phyloP scores from a whole-genome alignment of 805 yeast genomes.

The Myxozyma neglecta region DNA sequence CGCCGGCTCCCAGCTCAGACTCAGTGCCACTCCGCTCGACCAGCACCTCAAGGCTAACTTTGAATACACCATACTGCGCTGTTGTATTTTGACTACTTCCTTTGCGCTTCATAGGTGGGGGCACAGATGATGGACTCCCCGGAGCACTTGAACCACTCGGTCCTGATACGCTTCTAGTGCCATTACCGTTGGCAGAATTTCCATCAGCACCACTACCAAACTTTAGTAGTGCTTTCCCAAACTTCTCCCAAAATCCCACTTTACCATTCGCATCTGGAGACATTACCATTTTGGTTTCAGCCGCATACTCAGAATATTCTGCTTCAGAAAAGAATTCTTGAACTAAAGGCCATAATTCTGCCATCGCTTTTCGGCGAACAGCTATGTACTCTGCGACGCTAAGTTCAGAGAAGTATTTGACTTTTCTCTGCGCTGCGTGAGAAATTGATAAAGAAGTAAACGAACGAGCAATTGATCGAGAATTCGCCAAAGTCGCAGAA shows the following conservation, averaged over 20 bases:
- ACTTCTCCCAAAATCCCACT: slow-evolving; percentile 50
- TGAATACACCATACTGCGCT: slow-evolving; percentile 60
- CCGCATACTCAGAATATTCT: slow-evolving; percentile 42
- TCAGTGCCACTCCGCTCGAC: slow-evolving; percentile 75
- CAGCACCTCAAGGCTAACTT: slow-evolving; percentile 68
- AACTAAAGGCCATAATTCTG: slow-evolving; percentile 46
- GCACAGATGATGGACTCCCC: neutral
- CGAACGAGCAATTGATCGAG: slow-evolving; percentile 6
- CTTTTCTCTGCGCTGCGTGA: neutral
- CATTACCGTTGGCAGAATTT: slow-evolving; percentile 1
- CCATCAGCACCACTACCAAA: slow-evolving; percentile 17
- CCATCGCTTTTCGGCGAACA: slow-evolving; percentile 56
- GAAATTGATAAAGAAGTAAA: slow-evolving; percentile 13
- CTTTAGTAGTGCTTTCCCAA: slow-evolving; percentile 44
- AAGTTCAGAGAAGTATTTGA: slow-evolving; percentile 43
- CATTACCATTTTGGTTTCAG: neutral
- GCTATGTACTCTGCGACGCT: slow-evolving; percentile 56
- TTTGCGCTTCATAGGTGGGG: slow-evolving; percentile 18
- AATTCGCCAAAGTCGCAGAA: neutral
- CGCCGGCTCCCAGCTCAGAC: slow-evolving; percentile 81
- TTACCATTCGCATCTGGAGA: slow-evolving; percentile 36
- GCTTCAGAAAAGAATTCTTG: slow-evolving; percentile 41
- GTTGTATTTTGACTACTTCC: neutral
- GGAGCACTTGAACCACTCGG: neutral
- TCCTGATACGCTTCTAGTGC: neutral